A percentile compares a stretch with the other conserved stretches of the same genome.
Evolutionary conservation across 2,329 filamentous ascomycete genomes (phyloP).

Genomic region (Fusarium chaquense): DNA sequence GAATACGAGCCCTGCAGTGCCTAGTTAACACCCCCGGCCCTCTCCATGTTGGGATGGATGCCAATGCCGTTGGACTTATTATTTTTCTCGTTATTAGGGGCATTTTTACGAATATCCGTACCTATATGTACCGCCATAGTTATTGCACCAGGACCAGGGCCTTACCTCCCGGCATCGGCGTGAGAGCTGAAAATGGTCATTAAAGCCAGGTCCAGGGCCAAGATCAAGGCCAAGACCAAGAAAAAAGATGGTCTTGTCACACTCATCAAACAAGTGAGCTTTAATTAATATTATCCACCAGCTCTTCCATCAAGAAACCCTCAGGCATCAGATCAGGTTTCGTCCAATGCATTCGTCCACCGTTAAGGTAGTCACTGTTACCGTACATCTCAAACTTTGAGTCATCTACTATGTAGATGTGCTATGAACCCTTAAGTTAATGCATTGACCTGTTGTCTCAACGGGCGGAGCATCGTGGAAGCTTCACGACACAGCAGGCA

Average conservation of each 20-base stretch:
- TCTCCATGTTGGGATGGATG: constrained; percentile 11
- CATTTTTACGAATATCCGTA: background rate
- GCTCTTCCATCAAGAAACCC: constrained; percentile 9
- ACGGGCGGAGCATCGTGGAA: background rate
- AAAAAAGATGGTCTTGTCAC: constrained; percentile 18
- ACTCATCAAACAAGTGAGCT: constrained; percentile 34
- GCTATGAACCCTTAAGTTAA: constrained; percentile 34
- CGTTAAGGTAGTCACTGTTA: background rate
- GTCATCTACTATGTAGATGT: constrained; percentile 5
- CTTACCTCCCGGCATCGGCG: constrained; percentile 26
- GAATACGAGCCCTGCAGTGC: constrained; percentile 44
- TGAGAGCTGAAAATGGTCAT: constrained; percentile 42
- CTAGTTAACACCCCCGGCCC: background rate
- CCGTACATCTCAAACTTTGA: constrained; percentile 11
- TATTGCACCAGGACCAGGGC: constrained; percentile 14
- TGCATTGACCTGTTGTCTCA: constrained; percentile 24
- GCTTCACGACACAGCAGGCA: background rate
- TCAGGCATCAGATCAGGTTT: constrained; percentile 6
- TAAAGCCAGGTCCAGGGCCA: constrained; percentile 24
- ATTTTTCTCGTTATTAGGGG: constrained; percentile 27
- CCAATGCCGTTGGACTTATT: background rate
- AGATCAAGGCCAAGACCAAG: constrained; percentile 6
- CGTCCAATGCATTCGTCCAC: constrained; percentile 25
- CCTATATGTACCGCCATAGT: background rate
- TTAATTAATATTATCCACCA: constrained; percentile 14